phyloP scores from a whole-genome alignment of 2,329 filamentous ascomycete genomes.

The Colletotrichum noveboracense region DNA sequence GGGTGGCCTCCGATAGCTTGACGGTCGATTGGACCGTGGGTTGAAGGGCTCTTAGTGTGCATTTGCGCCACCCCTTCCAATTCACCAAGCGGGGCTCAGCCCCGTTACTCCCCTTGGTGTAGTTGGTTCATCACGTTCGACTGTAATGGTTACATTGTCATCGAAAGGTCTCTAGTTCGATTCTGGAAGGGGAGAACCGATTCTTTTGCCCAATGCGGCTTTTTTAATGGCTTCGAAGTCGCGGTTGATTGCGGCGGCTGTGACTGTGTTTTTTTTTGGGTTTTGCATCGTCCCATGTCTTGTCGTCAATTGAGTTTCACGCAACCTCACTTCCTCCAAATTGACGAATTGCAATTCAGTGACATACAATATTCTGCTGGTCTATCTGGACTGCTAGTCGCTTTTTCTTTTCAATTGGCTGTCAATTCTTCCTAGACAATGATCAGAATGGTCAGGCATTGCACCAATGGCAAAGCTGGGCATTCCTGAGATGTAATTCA shows the following conservation, averaged over 20 bases:
- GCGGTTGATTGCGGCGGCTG: neutral
- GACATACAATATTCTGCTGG: neutral
- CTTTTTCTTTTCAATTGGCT: no score
- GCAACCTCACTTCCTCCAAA: neutral
- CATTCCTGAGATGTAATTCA: neutral
- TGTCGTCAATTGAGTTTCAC: neutral
- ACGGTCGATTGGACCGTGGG: neutral
- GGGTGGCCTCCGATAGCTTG: rapidly evolving
- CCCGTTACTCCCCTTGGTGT: neutral
- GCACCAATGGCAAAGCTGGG: rapidly evolving
- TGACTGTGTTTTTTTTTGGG: neutral
- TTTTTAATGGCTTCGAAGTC: neutral
- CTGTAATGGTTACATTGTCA: neutral
- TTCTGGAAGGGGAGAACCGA: conserved; percentile 8
- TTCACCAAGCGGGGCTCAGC: neutral
- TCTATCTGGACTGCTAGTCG: rapidly evolving
- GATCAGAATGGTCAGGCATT: rapidly evolving
- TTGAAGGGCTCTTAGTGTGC: neutral
- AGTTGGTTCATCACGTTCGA: neutral
- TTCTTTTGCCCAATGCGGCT: neutral
- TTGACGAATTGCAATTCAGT: neutral
- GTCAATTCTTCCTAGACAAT: rapidly evolving
- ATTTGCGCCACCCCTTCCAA: rapidly evolving
- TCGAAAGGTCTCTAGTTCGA: conserved; percentile 18
- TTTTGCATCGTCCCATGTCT: neutral